These are phyloP conservation scores for Pichia californica DNA, from an alignment of 805 yeast genomes.

Conservation along the genomic window DNA sequence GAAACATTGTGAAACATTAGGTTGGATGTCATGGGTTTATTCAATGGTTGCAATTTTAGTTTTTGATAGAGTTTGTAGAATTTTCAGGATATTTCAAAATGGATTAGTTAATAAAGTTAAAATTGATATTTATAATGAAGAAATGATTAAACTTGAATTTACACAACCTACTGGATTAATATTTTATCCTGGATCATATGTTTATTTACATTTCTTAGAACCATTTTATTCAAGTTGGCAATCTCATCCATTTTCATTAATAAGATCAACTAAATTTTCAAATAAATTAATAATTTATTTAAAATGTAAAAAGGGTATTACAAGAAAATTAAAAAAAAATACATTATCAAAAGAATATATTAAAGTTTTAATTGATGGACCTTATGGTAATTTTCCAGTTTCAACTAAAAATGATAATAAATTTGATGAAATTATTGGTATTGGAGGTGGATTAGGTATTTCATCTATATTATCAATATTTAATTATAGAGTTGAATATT, in stretches of 20 bases:
- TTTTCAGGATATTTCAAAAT: constrained; percentile 26
- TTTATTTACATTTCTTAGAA: constrained; percentile 47
- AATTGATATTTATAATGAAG: constrained; percentile 10
- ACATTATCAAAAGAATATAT: not conserved
- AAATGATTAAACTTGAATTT: constrained; percentile 17
- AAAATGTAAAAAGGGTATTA: constrained; percentile 47
- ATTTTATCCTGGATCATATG: constrained; percentile 46
- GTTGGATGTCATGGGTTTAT: constrained; percentile 39
- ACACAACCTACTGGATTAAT: constrained; percentile 14
- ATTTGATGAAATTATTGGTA: constrained; percentile 10
- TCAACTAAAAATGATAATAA: not conserved
- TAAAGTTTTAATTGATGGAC: constrained; percentile 51
- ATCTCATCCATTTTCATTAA: constrained; percentile 64
- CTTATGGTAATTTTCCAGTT: constrained; percentile 42
- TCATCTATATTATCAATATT: constrained; percentile 17
- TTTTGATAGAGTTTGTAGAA: constrained; percentile 34
- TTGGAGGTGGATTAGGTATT: constrained; percentile 23
- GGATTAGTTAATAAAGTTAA: constrained; percentile 20
- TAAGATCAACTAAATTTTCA: constrained; percentile 32
- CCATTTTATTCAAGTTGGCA: constrained; percentile 48
- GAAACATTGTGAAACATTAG: constrained; percentile 34
- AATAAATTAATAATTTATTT: constrained; percentile 33
- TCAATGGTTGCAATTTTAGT: constrained; percentile 34
- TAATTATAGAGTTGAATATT: not conserved
- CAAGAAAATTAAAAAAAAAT: constrained; percentile 23